Base-by-base conservation (phyloP, 164 flowering plant genomes). In the Brasenia schreberi region DNA sequence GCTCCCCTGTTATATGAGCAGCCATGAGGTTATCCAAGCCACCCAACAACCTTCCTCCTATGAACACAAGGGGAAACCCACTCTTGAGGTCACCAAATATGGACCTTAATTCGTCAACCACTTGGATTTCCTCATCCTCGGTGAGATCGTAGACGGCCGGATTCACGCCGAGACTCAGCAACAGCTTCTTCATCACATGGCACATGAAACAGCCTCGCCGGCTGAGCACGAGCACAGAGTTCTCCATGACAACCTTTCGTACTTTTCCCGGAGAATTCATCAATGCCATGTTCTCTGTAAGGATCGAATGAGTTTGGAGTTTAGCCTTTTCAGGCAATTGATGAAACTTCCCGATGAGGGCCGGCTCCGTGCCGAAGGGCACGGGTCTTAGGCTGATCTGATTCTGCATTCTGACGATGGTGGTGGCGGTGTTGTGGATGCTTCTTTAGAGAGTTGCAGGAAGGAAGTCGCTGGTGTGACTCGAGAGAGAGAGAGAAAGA, bases 131-230 rank as follows among this genome's bases (percentile, higher is more conserved):
- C 2, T 81, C 87, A 3, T 68, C 79, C 39, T 84, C 95, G 10
- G 82, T 87, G 4, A 92, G 74, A 66, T 92, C 98, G 63, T 73
- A 77, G 0, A 89, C 83, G 1, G 80, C 72, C 5, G 98, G 98
- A 67, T 92, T 89, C 11, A 81, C 92, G 0, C 98, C 95, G 0
- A 81, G 78, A 0, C 83, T 79, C 7, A 79, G 75, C 4, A 92
- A 78, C 74, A 92, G 70, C 5, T 82, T 76, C 67, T 80, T 84
- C 62, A 87, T 85, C 19, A 88, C 98, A 45, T 87, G 90, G 68
- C 83, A 77, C 98, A 92, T 85, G 72, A 95, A 92, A 66, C 96
- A 89, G 7, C 89, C 98, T 0, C 81, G 64, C 63, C 69, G 77
- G 0, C 84, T 84, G 52, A 92, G 71, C 61, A 92, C 84, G 2